phyloP scores from a whole-genome alignment of 305 asterid genomes.

The Fraxinus xanthoxyloides region DNA sequence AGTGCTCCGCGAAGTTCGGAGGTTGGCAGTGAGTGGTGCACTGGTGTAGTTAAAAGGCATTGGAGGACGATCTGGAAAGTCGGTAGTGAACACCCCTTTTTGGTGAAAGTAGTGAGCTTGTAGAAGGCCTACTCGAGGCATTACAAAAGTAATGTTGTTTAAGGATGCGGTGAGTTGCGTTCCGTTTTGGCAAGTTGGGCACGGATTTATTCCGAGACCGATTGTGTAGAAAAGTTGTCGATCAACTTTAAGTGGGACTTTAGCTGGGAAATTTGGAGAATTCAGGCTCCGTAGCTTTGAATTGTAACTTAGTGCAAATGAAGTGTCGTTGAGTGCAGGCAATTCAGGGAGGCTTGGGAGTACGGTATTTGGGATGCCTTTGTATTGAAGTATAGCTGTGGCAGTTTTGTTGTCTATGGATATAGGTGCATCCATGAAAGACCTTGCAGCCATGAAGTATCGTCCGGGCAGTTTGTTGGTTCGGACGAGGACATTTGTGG shows the following conservation, averaged over 20 bases:
- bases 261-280: conserved; percentile 49
- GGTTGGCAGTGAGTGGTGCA: conserved; percentile 59
- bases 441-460: conserved; percentile 59
- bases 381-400: conserved; percentile 57
- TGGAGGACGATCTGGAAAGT: conserved; percentile 66
- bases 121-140: conserved; percentile 58
- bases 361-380: conserved; percentile 32
- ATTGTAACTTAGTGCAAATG: conserved; percentile 36
- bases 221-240: conserved; percentile 59
- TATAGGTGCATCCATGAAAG: conserved; percentile 68
- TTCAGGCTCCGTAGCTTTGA: conserved; percentile 49
- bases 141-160: conserved; percentile 61
- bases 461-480: conserved; percentile 43
- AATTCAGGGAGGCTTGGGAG: conserved; percentile 39
- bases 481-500: conserved; percentile 54
- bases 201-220: conserved; percentile 58
- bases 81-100: conserved; percentile 38
- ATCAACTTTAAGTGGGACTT: conserved; percentile 51
- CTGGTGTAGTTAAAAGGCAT: conserved; percentile 62
- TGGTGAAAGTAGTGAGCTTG: conserved; percentile 58
- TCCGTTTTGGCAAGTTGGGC: conserved; percentile 55
- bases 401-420: conserved; percentile 59
- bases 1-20: conserved; percentile 27
- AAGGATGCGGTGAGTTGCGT: conserved; percentile 57
- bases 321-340: conserved; percentile 47